phyloP scores from a whole-genome alignment of 2,329 filamentous ascomycete species.

The Macrophomina pseudophaseolina region DNA sequence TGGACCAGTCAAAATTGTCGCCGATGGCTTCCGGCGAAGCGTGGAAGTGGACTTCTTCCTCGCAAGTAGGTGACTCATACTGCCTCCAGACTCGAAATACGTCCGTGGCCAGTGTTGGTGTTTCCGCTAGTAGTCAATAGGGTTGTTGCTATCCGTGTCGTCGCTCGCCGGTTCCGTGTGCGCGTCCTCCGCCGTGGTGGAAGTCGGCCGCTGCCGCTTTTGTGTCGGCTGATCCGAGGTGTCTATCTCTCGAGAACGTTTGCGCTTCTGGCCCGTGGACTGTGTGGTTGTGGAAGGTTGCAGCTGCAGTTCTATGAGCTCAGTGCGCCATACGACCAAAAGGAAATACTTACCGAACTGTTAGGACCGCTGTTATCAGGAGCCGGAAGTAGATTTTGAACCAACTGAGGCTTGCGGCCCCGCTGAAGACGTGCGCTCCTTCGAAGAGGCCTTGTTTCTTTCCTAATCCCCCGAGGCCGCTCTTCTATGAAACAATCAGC shows the following conservation, averaged over 20 bases:
- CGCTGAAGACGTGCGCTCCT: background rate
- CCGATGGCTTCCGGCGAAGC: background rate
- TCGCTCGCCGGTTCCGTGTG: background rate
- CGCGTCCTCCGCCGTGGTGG: background rate
- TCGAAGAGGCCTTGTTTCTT: background rate
- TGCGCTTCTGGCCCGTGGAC: background rate
- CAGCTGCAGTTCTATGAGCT: background rate
- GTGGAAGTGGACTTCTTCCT: background rate
- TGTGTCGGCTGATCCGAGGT: background rate
- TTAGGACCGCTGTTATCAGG: background rate
- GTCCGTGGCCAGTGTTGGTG: conserved; percentile 3
- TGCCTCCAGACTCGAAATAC: background rate
- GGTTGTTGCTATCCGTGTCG: background rate
- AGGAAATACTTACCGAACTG: background rate
- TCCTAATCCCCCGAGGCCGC: background rate
- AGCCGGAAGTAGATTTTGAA: background rate
- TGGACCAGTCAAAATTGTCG: background rate
- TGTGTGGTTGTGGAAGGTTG: background rate
- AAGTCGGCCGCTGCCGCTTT: background rate
- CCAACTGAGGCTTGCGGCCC: background rate
- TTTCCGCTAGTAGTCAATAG: conserved; percentile 16
- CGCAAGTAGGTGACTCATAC: background rate
- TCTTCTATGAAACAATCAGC: background rate
- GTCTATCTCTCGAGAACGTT: background rate
- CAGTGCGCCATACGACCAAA: background rate